Conservation (phyloP, 371 early-diverging fungal species). For the Mortierella sp. region DNA sequence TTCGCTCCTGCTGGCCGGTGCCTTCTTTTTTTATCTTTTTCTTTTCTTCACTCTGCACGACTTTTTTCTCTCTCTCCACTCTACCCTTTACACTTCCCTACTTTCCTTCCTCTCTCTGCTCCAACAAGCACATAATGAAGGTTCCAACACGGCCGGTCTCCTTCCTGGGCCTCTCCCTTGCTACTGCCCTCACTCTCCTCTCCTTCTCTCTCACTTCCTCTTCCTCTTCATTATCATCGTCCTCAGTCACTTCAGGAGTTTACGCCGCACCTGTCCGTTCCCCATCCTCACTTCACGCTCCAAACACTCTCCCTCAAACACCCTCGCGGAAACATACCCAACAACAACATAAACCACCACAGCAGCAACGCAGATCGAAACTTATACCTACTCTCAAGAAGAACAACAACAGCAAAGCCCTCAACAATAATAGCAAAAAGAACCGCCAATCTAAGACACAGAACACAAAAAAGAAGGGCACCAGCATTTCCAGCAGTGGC, state of each 20-base stretch:
- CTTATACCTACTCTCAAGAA: not conserved
- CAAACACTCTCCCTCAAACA: not conserved
- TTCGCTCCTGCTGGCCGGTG: not conserved
- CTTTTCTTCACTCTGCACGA: not conserved
- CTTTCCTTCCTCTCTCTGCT: not conserved
- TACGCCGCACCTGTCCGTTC: constrained; percentile 7
- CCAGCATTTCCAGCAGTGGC: not conserved
- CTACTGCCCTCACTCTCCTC: constrained; percentile 19
- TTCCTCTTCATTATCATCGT: constrained; percentile 8
- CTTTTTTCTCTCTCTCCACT: not conserved
- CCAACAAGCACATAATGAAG: constrained; percentile 22
- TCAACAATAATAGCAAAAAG: not conserved
- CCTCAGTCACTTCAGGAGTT: not conserved
- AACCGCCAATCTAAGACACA: not conserved
- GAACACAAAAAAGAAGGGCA: not conserved
- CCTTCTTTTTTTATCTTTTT: not conserved
- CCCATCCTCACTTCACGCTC: not conserved
- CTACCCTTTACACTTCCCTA: not conserved
- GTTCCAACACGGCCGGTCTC: constrained; percentile 11
- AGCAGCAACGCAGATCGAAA: not conserved
- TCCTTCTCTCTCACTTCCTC: constrained; percentile 13
- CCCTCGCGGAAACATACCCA: constrained; percentile 7
- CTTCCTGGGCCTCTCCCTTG: constrained; percentile 20
- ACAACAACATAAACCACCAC: not conserved
- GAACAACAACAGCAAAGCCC: not conserved